phyloP scores from a whole-genome alignment of 176 grass and related monocot species.

The Pontederia paniculata region DNA sequence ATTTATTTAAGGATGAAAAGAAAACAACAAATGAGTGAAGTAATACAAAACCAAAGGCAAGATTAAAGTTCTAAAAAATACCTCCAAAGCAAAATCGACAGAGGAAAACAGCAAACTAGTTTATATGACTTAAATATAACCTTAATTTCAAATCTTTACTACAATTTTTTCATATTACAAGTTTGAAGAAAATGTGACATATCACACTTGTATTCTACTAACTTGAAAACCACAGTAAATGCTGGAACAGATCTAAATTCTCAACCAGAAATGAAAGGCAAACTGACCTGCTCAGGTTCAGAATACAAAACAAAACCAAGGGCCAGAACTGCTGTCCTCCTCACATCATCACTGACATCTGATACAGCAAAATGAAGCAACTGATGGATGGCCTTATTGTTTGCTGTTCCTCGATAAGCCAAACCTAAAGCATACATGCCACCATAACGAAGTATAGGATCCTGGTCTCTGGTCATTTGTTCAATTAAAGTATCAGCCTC shows the following conservation, averaged over 20 bases:
- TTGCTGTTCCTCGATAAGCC: constrained; percentile 90
- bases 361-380: constrained; percentile 97
- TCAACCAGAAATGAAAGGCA: background rate
- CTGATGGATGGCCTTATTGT: constrained; percentile 98
- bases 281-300: constrained; percentile 82
- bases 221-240: background rate
- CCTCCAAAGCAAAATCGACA: too few relatives aligned
- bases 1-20: too few relatives aligned
- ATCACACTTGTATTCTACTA: too few relatives aligned
- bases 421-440: constrained; percentile 98
- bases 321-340: constrained; percentile 91
- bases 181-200: background rate
- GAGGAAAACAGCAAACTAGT: too few relatives aligned
- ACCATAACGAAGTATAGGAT: constrained; percentile 97
- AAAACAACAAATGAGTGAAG: background rate
- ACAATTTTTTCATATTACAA: too few relatives aligned
- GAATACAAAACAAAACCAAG: constrained; percentile 98
- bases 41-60: too few relatives aligned
- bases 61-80: too few relatives aligned
- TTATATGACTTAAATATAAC: too few relatives aligned
- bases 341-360: constrained; percentile 98
- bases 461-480: constrained; percentile 98
- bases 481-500: constrained; percentile 91
- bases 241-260: background rate
- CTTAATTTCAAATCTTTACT: too few relatives aligned